Evolutionary conservation across 306 rosid genomes (phyloP), one percentile per base, ranked within the genome.

Genomic region (Urtica urens): DNA sequence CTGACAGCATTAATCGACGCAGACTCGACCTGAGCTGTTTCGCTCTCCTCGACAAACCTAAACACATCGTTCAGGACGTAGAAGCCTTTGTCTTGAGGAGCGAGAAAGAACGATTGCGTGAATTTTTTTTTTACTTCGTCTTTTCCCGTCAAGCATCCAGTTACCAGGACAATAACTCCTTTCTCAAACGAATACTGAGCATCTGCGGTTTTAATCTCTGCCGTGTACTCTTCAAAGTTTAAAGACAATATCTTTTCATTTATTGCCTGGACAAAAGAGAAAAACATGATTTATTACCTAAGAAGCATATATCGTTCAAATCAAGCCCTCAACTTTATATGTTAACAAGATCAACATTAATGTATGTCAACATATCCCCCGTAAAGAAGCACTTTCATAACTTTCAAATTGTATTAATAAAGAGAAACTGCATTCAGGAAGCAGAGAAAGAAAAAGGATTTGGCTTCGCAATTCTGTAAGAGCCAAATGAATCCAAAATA

Each of bases 61-160:
- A 92, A 92, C 42, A 92, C 93, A 58, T 92, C 99, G 51, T 92
- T 92, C 68, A 92, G 71, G 55, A 92, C 99, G 56, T 62, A 92
- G 67, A 75, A 92, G 24, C 96, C 99, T 53, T 85, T 82, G 51
- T 85, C 94, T 68, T 92, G 99, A 34, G 87, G 96, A 73, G 99
- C 99, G 49, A 92, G 87, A 67, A 92, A 92, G 75, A 92, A 92
- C 11, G 93, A 73, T 64, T 92, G 99, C 0, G 99, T 53, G 58
- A 92, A 92, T 74, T 73, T 92, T 73, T 73, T 82, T 55, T 57
- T 77, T 73, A 85, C 68, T 6, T 66, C 71, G 75, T 85, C 96
- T 85, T 77, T 92, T 45, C 93, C 96, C 25, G 99, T 85, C 67
- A 92, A 71, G 78, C 99, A 82, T 42, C 99, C 99, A 16, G 96